These are phyloP conservation scores for Dioscorea dumetorum DNA, from an alignment of 106 monocot species.

Conservation along the genomic window DNA sequence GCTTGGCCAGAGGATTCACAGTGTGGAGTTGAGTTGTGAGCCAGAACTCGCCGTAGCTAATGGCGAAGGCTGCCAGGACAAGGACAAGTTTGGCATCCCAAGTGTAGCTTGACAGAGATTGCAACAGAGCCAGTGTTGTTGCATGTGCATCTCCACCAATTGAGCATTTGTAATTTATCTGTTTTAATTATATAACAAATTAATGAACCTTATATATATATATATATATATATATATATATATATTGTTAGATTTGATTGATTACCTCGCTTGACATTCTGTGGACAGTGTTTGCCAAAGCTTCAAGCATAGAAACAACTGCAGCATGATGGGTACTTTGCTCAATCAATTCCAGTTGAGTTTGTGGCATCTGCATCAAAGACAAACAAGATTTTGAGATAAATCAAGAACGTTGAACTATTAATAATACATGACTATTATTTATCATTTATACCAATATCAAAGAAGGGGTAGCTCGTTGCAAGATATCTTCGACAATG, in stretches of 20 bases:
- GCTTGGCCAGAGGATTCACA: constrained; percentile 58
- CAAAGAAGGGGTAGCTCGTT: constrained; percentile 44
- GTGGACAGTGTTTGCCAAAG: constrained; percentile 59
- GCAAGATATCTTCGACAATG: constrained; percentile 55
- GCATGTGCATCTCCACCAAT: constrained; percentile 46
- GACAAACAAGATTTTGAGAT: background rate
- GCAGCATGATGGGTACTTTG: constrained; percentile 20
- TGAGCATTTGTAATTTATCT: constrained; percentile 54
- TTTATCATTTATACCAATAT: constrained; percentile 22
- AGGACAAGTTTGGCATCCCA: constrained; percentile 73
- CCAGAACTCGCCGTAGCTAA: constrained; percentile 63
- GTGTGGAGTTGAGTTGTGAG: constrained; percentile 57
- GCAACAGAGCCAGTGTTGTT: constrained; percentile 33
- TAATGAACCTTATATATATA: no score
- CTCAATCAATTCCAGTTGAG: constrained; percentile 27
- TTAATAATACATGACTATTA: background rate
- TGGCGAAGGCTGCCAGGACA: constrained; percentile 56
- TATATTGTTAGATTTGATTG: background rate
- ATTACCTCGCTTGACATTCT: constrained; percentile 62
- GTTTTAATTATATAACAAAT: background rate
- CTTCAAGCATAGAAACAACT: constrained; percentile 29
- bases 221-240: no score
- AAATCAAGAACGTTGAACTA: background rate
- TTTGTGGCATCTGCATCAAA: constrained; percentile 19
- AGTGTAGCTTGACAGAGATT: constrained; percentile 31